phyloP scores from a whole-genome alignment of 108 stramenopile genomes.

The Cylindrotheca fusiformis region DNA sequence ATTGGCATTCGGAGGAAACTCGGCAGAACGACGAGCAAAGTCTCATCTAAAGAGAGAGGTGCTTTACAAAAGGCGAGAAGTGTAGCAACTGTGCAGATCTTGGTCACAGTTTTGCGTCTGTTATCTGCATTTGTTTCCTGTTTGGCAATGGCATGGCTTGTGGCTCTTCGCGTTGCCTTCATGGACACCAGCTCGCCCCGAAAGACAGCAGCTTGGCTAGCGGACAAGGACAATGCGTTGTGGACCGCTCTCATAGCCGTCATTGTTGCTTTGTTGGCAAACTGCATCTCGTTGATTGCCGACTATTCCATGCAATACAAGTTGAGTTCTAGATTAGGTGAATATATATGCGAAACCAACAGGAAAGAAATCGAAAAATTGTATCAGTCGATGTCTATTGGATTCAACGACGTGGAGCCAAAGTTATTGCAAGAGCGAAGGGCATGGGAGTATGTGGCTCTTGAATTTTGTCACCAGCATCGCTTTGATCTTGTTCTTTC shows the following conservation, averaged over 20 bases:
- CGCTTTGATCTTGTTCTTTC: slow-evolving; percentile 32
- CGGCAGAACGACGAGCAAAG: background rate
- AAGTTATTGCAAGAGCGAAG: slow-evolving; percentile 17
- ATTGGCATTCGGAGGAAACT: background rate
- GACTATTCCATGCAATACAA: slow-evolving; percentile 24
- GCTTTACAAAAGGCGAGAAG: background rate
- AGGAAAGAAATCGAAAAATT: slow-evolving; percentile 21
- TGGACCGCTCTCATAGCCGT: slow-evolving; percentile 18
- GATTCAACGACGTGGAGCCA: slow-evolving; percentile 19
- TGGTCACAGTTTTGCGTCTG: background rate
- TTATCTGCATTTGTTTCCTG: background rate
- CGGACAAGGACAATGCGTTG: background rate
- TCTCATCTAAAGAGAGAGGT: background rate
- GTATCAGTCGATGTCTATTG: background rate
- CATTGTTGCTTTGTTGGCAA: background rate
- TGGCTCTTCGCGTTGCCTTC: background rate
- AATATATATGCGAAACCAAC: slow-evolving; percentile 22
- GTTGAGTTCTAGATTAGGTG: slow-evolving; percentile 18
- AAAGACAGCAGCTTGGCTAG: background rate
- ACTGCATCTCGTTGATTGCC: slow-evolving; percentile 11
- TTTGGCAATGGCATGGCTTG: background rate
- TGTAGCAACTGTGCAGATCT: background rate
- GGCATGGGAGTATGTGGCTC: slow-evolving; percentile 38
- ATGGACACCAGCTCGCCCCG: background rate
- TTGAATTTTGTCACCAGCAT: slow-evolving; percentile 28